These are phyloP conservation scores for Diospyros lotus DNA, from an alignment of 148 eudicot genomes.

Conservation along the genomic window DNA sequence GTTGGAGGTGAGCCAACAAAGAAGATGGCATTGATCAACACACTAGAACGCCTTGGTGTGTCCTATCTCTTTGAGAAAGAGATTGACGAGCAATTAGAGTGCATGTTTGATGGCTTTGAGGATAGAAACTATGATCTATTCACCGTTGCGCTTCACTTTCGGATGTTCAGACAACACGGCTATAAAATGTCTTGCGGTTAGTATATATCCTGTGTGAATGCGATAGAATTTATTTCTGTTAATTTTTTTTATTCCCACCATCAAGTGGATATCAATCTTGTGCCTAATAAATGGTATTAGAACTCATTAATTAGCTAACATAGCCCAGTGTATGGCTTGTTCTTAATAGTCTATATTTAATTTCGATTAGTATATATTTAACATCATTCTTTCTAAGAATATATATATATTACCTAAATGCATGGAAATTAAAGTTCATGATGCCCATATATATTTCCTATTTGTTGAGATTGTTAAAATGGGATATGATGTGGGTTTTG, in stretches of 20 bases:
- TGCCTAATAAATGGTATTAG: too few relatives aligned
- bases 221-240: background rate
- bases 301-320: too few relatives aligned
- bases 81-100: slow-evolving; percentile 13
- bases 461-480: background rate
- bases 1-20: background rate
- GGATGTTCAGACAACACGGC: slow-evolving; percentile 37
- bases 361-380: too few relatives aligned
- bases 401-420: too few relatives aligned
- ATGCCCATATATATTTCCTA: background rate
- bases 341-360: too few relatives aligned
- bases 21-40: slow-evolving; percentile 20
- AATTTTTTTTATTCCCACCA: too few relatives aligned
- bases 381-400: too few relatives aligned
- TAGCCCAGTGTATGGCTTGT: too few relatives aligned
- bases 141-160: slow-evolving; percentile 21
- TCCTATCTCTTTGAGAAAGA: slow-evolving; percentile 26
- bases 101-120: slow-evolving; percentile 6
- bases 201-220: background rate
- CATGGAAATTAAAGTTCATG: background rate
- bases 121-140: slow-evolving; percentile 21
- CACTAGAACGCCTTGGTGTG: slow-evolving; percentile 27
- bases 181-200: slow-evolving; percentile 29
- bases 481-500: background rate
- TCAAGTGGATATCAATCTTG: background rate